These are phyloP conservation scores for Centella asiatica DNA, from an alignment of 129 eudicot species.

Conservation along the genomic window DNA sequence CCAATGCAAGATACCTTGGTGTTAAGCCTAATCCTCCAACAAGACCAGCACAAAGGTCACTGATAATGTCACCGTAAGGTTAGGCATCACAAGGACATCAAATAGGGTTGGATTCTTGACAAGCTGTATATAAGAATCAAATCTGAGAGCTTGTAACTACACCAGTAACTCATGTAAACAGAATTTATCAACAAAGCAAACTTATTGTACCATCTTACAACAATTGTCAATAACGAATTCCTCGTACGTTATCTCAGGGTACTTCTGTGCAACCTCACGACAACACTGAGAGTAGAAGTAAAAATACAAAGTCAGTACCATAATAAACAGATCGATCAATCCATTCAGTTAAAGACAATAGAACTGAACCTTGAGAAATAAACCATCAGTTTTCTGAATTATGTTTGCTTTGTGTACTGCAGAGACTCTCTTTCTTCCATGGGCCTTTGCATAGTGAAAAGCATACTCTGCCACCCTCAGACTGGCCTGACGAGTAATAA, in stretches of 20 bases:
- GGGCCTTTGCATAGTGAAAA: constrained; percentile 80
- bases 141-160: neutral
- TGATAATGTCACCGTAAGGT: constrained; percentile 95
- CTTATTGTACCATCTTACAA: constrained; percentile 78
- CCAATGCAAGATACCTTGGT: constrained; percentile 97
- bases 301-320: neutral
- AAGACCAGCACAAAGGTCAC: constrained; percentile 98
- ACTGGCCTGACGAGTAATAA: constrained; percentile 95
- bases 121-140: constrained; percentile 37
- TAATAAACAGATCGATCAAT: neutral
- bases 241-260: constrained; percentile 90
- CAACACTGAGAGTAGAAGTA: constrained; percentile 61
- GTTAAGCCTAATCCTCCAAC: constrained; percentile 97
- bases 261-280: constrained; percentile 96
- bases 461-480: constrained; percentile 98
- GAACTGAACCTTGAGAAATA: constrained; percentile 64
- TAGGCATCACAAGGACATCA: constrained; percentile 97
- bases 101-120: constrained; percentile 98
- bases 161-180: neutral
- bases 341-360: neutral
- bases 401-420: constrained; percentile 98
- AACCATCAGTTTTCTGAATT: constrained; percentile 97
- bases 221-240: constrained; percentile 97
- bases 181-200: constrained; percentile 3
- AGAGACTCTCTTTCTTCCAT: constrained; percentile 91